A percentile compares a stretch with the other conserved stretches of the same genome.
phyloP scores from a whole-genome alignment of 768 basidiomycete species.

The Leccinum longicurvipes region DNA sequence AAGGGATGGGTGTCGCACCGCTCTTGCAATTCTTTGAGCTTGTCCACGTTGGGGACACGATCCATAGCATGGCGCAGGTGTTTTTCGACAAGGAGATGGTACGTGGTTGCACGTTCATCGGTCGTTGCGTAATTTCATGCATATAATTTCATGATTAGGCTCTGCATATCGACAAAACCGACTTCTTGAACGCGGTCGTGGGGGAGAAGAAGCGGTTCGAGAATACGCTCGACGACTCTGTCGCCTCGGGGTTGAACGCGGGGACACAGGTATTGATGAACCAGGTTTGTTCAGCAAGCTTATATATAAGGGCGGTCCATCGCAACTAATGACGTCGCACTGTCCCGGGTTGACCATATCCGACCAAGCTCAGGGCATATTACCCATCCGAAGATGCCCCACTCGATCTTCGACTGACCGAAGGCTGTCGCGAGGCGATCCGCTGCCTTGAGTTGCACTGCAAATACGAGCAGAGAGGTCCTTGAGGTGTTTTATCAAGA shows the following conservation, averaged over 20 bases:
- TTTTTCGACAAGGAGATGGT: conserved; percentile 97
- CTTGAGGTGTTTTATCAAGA: conserved; percentile 98
- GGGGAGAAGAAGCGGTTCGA: conserved; percentile 97
- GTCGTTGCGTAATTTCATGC: background rate
- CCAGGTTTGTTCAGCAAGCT: conserved; percentile 73
- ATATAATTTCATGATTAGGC: conserved; percentile 46
- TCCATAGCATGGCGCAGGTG: conserved; percentile 95
- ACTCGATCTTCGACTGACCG: conserved; percentile 81
- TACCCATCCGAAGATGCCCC: conserved; percentile 79
- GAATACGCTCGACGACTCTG: conserved; percentile 85
- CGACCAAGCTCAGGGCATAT: conserved; percentile 84
- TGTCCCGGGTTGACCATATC: conserved; percentile 85
- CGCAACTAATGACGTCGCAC: no score
- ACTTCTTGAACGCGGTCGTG: conserved; percentile 90
- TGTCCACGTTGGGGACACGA: conserved; percentile 97
- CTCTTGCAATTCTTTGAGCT: conserved; percentile 96
- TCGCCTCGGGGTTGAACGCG: conserved; percentile 89
- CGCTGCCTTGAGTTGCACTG: conserved; percentile 88
- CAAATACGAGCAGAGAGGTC: conserved; percentile 88
- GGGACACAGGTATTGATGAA: conserved; percentile 95
- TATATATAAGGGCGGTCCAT: no score
- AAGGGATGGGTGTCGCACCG: conserved; percentile 82
- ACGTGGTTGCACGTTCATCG: conserved; percentile 16
- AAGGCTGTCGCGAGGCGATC: conserved; percentile 87
- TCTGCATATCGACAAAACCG: conserved; percentile 85